Evolutionary conservation across 768 basidiomycete species (phyloP).

Genomic region (Trametes cingulata): DNA sequence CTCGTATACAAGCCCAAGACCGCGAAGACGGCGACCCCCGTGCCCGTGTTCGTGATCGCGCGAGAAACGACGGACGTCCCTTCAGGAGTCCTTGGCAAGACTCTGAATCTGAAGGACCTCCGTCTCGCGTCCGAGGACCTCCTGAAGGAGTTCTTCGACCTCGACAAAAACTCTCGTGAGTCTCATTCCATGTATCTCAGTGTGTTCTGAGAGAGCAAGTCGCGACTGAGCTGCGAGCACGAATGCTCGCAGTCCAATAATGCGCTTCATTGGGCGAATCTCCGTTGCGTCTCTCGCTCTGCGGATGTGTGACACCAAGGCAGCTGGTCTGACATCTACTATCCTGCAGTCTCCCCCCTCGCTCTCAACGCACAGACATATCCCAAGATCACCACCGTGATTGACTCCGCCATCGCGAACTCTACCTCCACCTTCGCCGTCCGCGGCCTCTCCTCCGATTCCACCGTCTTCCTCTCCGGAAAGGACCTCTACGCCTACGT

Average conservation of each 20-base stretch:
- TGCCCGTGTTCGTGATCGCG: slow-evolving; percentile 87
- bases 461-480: slow-evolving; percentile 80
- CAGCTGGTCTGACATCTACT: slow-evolving; percentile 15
- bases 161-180: slow-evolving; percentile 86
- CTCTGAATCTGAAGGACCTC: slow-evolving; percentile 83
- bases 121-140: slow-evolving; percentile 85
- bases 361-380: slow-evolving; percentile 66
- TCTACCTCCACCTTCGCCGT: slow-evolving; percentile 71
- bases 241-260: not conserved
- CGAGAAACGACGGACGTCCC: slow-evolving; percentile 83
- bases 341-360: slow-evolving; percentile 73
- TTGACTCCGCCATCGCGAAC: slow-evolving; percentile 78
- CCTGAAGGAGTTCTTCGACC: slow-evolving; percentile 77
- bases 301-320: not conserved
- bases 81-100: slow-evolving; percentile 75
- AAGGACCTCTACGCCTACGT: slow-evolving; percentile 74
- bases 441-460: slow-evolving; percentile 67
- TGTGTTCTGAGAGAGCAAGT: not conserved
- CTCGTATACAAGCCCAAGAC: slow-evolving; percentile 97
- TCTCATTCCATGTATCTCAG: slow-evolving; percentile 23
- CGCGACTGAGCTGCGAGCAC: not conserved
- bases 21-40: slow-evolving; percentile 80
- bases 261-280: not conserved
- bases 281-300: not conserved
- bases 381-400: slow-evolving; percentile 68